A percentile compares a stretch with the other conserved stretches of the same genome.
Conservation (phyloP, 352 stramenopile genomes). For the Phytopythium delawarense region DNA sequence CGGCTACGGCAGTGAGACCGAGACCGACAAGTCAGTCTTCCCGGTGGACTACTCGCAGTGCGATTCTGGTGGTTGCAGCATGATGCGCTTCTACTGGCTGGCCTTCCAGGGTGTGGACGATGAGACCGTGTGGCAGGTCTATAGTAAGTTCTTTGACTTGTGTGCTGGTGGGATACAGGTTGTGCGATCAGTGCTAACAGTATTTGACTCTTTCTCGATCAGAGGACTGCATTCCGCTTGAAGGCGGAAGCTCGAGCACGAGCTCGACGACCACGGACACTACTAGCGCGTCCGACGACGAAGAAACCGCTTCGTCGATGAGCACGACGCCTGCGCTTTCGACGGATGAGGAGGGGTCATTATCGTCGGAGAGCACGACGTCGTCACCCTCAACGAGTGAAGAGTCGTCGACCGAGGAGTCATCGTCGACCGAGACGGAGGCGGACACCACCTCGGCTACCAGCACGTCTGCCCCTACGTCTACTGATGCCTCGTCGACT, state of each 20-base stretch:
- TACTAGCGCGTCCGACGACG: too few species aligned
- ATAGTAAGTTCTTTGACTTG: slow-evolving; percentile 22
- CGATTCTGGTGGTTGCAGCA: slow-evolving; percentile 25
- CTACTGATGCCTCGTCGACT: slow-evolving; percentile 12
- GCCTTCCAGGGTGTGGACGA: slow-evolving; percentile 23
- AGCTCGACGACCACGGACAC: too few species aligned
- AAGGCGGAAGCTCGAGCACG: slow-evolving; percentile 10
- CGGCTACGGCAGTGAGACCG: slow-evolving; percentile 18
- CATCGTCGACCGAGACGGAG: slow-evolving; percentile 6
- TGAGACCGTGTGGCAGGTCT: slow-evolving; percentile 30
- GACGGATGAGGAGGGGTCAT: not conserved
- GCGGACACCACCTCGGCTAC: not conserved
- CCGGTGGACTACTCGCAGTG: slow-evolving; percentile 36
- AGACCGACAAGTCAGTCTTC: slow-evolving; percentile 24
- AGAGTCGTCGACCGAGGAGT: not conserved
- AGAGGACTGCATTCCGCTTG: slow-evolving; percentile 31
- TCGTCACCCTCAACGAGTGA: not conserved
- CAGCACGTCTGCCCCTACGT: not conserved
- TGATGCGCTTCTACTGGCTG: slow-evolving; percentile 37
- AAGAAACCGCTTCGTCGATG: too few species aligned
- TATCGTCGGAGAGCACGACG: not conserved
- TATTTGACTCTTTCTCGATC: not conserved
- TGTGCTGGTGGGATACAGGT: not conserved
- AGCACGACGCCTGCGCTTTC: too few species aligned
- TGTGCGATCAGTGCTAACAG: too few species aligned